Evolutionary conservation across 352 stramenopile genomes (phyloP).

Genomic region (Phytopythium delawarense): DNA sequence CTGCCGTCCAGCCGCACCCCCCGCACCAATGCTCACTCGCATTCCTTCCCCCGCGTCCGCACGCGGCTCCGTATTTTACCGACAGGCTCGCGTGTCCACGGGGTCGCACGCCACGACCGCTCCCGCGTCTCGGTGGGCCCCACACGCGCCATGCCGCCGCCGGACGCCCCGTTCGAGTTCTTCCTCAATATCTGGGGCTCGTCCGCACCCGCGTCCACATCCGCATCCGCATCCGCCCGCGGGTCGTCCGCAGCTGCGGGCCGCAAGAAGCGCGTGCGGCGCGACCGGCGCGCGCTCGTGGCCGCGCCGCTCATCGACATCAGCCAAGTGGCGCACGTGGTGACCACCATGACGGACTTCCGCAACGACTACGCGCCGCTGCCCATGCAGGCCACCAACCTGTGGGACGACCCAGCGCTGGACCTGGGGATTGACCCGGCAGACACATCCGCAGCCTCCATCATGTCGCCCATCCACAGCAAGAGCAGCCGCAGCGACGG

Average conservation of each 20-base stretch:
- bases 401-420: constrained; percentile 46
- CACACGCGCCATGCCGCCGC: constrained; percentile 18
- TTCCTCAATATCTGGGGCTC: constrained; percentile 58
- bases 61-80: constrained; percentile 16
- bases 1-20: neutral
- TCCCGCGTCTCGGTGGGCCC: constrained; percentile 2
- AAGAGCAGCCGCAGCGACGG: neutral
- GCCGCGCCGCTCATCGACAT: constrained; percentile 57
- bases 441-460: constrained; percentile 20
- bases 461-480: constrained; percentile 43
- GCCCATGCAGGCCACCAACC: constrained; percentile 31
- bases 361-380: constrained; percentile 52
- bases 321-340: constrained; percentile 62
- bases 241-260: constrained; percentile 15
- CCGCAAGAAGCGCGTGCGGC: constrained; percentile 22
- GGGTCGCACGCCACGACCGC: constrained; percentile 29
- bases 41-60: neutral
- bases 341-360: constrained; percentile 67
- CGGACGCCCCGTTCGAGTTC: constrained; percentile 35
- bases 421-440: constrained; percentile 18
- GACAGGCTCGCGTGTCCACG: constrained; percentile 10
- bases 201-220: neutral
- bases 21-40: neutral
- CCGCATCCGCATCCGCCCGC: constrained; percentile 5
- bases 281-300: constrained; percentile 7